Base-by-base conservation (phyloP, 202 grass and related monocot species). In the Brachypodium distachyon region DNA sequence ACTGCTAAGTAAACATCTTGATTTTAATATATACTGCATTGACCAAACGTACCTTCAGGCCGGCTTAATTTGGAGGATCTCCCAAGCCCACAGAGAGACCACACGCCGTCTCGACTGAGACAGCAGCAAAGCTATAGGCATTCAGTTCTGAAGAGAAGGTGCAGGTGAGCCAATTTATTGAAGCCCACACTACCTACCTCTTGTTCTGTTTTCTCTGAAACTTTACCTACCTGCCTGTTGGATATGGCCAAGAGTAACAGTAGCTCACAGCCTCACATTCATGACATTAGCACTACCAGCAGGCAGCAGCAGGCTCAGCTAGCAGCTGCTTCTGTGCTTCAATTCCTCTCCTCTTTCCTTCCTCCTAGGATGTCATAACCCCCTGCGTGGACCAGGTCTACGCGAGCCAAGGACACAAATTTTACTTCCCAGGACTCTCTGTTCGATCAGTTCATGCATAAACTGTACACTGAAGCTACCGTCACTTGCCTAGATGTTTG, bases 121-220 rank as follows among this genome's bases (percentile, higher is more conserved):
- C 48, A 23, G 70, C 38, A 76, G 38, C 43, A 36, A 40, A 18
- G 44, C 74, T n/a, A n/a, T n/a, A n/a, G n/a, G n/a, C n/a, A n/a
- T n/a, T n/a, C n/a, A n/a, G n/a, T n/a, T n/a, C n/a, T n/a, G n/a
- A n/a, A n/a, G n/a, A n/a, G n/a, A n/a, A n/a, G n/a, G n/a, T n/a
- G n/a, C 82, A 31, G 67, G 66, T 61, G 62, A 76, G 77, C 33
- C 37, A 32, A 81, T 82, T 86, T 4, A 82, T 63, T 49, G 65
- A 57, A 87, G 47, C 38, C 53, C 12, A 25, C 37, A 4, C 34
- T 49, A 58, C 78, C 61, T 18, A 70, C 46, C 71, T 70, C 71
- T 10, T 62, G 70, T 55, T 81, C n/a, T n/a, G n/a, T n/a, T 68
- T 47, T 47, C 40, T n/a, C n/a, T n/a, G 64, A 68, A 68, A 68